Percentiles rank a stretch among this genome's conserved stretches.
These are phyloP conservation scores for Amyloporia xantha DNA, from an alignment of 768 basidiomycete genomes.

Conservation along the genomic window DNA sequence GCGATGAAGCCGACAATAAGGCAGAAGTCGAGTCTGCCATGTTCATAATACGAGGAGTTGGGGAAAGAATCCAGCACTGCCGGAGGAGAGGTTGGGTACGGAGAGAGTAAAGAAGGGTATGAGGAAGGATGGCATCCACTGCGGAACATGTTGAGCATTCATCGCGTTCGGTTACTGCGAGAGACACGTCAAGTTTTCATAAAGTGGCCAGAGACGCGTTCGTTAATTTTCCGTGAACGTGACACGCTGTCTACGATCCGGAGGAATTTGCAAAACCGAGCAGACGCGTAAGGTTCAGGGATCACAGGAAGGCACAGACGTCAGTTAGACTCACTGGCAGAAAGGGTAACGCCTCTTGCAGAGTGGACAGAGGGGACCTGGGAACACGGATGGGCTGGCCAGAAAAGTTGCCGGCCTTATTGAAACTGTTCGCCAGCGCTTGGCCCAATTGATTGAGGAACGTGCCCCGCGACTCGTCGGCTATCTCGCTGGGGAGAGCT, in stretches of 20 bases:
- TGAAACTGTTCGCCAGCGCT: not conserved
- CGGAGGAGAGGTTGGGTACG: constrained; percentile 54
- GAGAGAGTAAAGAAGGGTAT: constrained; percentile 71
- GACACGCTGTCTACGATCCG: constrained; percentile 1
- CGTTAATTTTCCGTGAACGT: not conserved
- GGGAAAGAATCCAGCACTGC: constrained; percentile 64
- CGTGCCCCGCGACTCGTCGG: not conserved
- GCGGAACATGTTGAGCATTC: constrained; percentile 28
- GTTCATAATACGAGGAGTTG: constrained; percentile 59
- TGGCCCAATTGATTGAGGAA: not conserved
- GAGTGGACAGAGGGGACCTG: not conserved
- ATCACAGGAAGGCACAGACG: not conserved
- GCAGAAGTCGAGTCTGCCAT: constrained; percentile 73
- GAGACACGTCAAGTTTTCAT: constrained; percentile 31
- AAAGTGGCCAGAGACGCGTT: constrained; percentile 8
- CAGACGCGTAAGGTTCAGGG: not conserved
- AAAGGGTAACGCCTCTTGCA: not conserved
- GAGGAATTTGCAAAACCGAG: not conserved
- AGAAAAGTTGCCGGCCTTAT: not conserved
- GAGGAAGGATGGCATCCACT: constrained; percentile 47
- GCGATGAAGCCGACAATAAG: constrained; percentile 77
- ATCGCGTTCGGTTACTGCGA: constrained; percentile 26
- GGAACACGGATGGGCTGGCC: not conserved
- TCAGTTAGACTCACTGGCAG: not conserved
- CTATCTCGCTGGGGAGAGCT: not conserved